Base-by-base conservation (phyloP, 2,329 filamentous ascomycete genomes). In the Lachnellula suecica region DNA sequence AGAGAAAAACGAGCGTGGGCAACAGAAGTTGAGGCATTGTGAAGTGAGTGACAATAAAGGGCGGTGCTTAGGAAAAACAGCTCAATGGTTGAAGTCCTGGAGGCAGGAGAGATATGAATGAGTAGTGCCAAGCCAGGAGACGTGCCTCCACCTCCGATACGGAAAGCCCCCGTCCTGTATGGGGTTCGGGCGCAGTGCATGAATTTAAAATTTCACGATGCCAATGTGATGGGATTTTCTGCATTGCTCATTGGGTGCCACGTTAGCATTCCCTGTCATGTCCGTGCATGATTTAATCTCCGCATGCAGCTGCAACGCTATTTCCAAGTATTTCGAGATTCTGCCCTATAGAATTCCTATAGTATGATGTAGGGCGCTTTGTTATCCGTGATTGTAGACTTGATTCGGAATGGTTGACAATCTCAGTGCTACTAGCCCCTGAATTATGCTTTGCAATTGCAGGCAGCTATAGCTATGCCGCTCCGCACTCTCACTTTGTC, bases 61-160 rank as follows among this genome's bases (percentile, higher is more conserved):
- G 17, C 34, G 15, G 17, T 9, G 17, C 8, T 5, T 37, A 9
- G 17, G 17, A 37, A n/a, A n/a, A 5, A 5, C 7, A n/a, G n/a
- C 15, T n/a, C n/a, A n/a, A n/a, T n/a, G n/a, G n/a, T n/a, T n/a
- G n/a, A n/a, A n/a, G n/a, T n/a, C n/a, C n/a, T n/a, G 34, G n/a
- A 23, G 17, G 20, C 44, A 37, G 20, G 44, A 46, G 29, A 46
- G 44, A 46, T 46, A 46, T 46, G 8, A 37, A n/a, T n/a, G 29
- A 37, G 34, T n/a, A n/a, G 17, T n/a, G n/a, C n/a, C n/a, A n/a
- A n/a, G n/a, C n/a, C n/a, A n/a, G n/a, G n/a, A n/a, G n/a, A n/a
- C n/a, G n/a, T n/a, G n/a, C n/a, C n/a, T n/a, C n/a, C n/a, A n/a
- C n/a, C n/a, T n/a, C n/a, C n/a, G n/a, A n/a, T n/a, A n/a, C n/a